Evolutionary conservation across 1,284 basidiomycete species (phyloP).

Genomic region (Tetrapyrgos nigripes): DNA sequence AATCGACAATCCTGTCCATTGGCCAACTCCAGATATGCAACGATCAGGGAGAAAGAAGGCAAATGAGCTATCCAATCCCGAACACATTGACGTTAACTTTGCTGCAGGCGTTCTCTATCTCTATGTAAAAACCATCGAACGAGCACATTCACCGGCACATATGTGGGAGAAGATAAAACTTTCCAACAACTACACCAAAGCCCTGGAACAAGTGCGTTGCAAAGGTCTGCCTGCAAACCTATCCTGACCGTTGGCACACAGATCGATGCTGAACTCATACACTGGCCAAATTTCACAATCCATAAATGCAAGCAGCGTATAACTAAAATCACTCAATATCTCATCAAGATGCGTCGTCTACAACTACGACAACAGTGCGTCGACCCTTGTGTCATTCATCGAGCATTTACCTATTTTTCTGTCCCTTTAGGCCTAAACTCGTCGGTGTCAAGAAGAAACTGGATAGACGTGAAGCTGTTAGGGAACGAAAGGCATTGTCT

Average conservation of each 20-base stretch:
- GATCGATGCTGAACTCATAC: conserved; percentile 95
- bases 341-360: conserved; percentile 96
- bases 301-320: conserved; percentile 99
- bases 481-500: conserved; percentile 95
- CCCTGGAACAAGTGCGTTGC: conserved; percentile 83
- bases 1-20: conserved; percentile 96
- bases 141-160: conserved; percentile 92
- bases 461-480: conserved; percentile 91
- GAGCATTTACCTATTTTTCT: neutral
- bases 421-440: conserved; percentile 78
- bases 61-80: conserved; percentile 29
- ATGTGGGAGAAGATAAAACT: conserved; percentile 98
- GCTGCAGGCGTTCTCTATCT: conserved; percentile 85
- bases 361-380: conserved; percentile 90
- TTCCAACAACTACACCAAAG: conserved; percentile 94
- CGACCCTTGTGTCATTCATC: conserved; percentile 1
- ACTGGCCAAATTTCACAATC: conserved; percentile 97
- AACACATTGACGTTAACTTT: neutral
- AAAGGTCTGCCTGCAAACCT: neutral
- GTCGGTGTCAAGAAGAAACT: conserved; percentile 98
- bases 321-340: conserved; percentile 99
- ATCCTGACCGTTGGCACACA: conserved; percentile 35
- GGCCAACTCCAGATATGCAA: conserved; percentile 97
- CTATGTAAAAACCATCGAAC: conserved; percentile 98
- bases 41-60: conserved; percentile 96